Base-by-base conservation (phyloP, 768 basidiomycete genomes). In the Hebeloma cylindrosporum region DNA sequence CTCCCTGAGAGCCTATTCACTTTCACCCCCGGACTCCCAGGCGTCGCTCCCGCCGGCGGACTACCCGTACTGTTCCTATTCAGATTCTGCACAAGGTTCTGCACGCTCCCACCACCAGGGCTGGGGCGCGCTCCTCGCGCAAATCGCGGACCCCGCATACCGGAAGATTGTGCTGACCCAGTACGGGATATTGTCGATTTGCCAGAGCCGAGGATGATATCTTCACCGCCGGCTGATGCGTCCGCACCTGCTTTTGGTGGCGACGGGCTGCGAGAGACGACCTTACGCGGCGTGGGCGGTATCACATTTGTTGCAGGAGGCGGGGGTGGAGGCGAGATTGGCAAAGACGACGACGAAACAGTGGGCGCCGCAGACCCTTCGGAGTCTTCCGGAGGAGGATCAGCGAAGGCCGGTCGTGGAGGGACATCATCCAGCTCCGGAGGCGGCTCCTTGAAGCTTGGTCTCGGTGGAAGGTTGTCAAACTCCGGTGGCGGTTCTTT, bases 301-400 rank as follows among this genome's bases (percentile, higher is more conserved):
- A 75, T 74, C 27, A 78, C 64, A 1, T 72, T 63, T 3, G 75
- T 71, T n/a, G 67, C 59, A 22, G 72, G 64, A 7, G 71, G 54
- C 5, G 71, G 57, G 5, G 66, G 58, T 17, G 66, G 48, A 2
- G 61, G 52, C 22, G 30, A 40, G 31, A 43, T 2, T 71, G 74
- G 35, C 54, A n/a, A n/a, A n/a, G n/a, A n/a, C n/a, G 75, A 73
- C 13, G 56, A 51, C 5, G 73, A 69, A 18, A 65, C 65, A 16
- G 30, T 41, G 4, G 50, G 39, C n/a, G 51, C 34, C 7, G 75
- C 68, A 5, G 70, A 58, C 34, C 70, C 69, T 9, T 76, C 74
- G n/a, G 71, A 64, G 50, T 72, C 73, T 53, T 82, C 82, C 0
- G 76, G 73, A 34, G 77, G 77, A 3, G 81, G 84, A 42, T 82